A percentile compares a stretch with the other conserved stretches of the same genome.
phyloP scores from a whole-genome alignment of 768 basidiomycete genomes.

The Mycena latifolia region DNA sequence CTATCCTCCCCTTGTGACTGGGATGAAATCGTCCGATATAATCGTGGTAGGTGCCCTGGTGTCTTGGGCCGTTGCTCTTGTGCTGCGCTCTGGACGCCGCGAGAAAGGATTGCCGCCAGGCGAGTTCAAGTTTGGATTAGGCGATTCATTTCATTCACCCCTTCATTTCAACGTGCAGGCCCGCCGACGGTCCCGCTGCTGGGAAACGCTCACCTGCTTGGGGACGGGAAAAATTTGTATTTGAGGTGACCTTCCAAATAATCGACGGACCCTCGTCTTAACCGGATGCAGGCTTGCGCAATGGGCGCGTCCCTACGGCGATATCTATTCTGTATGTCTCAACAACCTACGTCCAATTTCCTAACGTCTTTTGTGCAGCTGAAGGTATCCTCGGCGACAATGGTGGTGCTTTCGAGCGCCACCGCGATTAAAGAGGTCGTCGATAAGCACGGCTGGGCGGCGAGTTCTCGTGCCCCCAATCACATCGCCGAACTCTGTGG shows the following conservation, averaged over 20 bases:
- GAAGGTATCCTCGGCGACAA: background rate
- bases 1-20: background rate
- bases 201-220: slow-evolving; percentile 4
- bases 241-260: background rate
- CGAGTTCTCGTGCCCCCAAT: slow-evolving; percentile 6
- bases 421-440: slow-evolving; percentile 13
- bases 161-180: background rate
- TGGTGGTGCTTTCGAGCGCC: slow-evolving; percentile 11
- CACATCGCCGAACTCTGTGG: slow-evolving; percentile 12
- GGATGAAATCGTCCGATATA: background rate
- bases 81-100: slow-evolving; percentile 12
- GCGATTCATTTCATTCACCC: background rate
- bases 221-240: background rate
- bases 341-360: background rate
- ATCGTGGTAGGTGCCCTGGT: background rate
- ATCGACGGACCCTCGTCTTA: background rate
- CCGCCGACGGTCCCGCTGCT: slow-evolving; percentile 5
- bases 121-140: background rate
- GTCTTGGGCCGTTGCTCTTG: background rate
- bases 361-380: background rate
- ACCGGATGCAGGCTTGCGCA: background rate
- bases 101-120: slow-evolving; percentile 5
- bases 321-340: slow-evolving; percentile 10
- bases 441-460: slow-evolving; percentile 9
- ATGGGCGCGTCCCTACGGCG: slow-evolving; percentile 13